Evolutionary conservation across 75 land plant genomes (phyloP), one percentile per base, ranked within the genome.

Genomic region (Cupressus sempervirens): DNA sequence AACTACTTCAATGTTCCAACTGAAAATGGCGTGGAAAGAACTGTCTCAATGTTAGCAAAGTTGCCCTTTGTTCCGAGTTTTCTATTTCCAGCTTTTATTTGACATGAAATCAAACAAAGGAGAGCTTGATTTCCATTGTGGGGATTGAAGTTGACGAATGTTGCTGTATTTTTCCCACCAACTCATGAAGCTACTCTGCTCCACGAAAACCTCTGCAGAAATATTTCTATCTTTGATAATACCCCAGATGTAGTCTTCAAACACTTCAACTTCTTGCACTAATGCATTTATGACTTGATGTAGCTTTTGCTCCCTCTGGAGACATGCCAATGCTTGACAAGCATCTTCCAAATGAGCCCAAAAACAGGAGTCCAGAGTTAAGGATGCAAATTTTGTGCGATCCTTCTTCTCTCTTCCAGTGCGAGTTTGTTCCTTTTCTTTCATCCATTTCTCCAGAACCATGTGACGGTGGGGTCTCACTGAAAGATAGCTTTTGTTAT

Each of bases 381-480:
- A 43, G 80, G 80, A 77, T 40, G 80, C 80, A 77, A 40, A 26
- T 29, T 41, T 41, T 77, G 80, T 77, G 80, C 80, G 80, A 16
- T n/a, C n/a, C 11, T 26, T 16, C 20, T 43, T 23, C 9, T 23
- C 10, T 77, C 6, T 77, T 7, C 46, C 43, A 77, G 10, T 23
- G 81, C 46, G 85, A 65, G 70, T 73, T 36, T 73, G 29, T 18
- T 34, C 45, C 20, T 84, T 84, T 34, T 58, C 85, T 13, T 84
- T 32, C 36, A 41, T 29, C 86, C 86, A 85, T 81, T 81, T 43
- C 35, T 85, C 46, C 7, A 85, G 50, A 45, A 80, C 77, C 18
- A 6, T 85, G 46, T 85, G 52, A 32, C 84, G 84, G 18, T 15
- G 4, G 20, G 86, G 86, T 83, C 86, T 81, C 13, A 26, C 82